These are phyloP conservation scores for Phoma sp. DNA, from an alignment of 2,329 filamentous ascomycete species.

Conservation along the genomic window DNA sequence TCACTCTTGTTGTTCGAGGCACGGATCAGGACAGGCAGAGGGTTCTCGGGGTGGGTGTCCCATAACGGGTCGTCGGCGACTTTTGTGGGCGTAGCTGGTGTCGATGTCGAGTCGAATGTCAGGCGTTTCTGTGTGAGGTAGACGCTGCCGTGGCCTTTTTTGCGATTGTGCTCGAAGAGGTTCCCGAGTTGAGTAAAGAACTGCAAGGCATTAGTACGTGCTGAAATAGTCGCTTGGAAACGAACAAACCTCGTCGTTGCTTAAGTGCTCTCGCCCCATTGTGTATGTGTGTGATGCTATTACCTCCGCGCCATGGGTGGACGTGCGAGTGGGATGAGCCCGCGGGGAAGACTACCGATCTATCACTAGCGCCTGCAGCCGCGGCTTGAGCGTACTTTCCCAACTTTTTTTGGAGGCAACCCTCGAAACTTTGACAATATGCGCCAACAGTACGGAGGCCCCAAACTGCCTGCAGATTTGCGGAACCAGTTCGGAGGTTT, in stretches of 20 bases:
- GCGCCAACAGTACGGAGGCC: constrained; percentile 49
- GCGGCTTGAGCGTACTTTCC: constrained; percentile 27
- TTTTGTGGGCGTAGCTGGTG: constrained; percentile 45
- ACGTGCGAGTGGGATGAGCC: constrained; percentile 21
- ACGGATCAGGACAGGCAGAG: constrained; percentile 78
- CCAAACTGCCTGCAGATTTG: constrained; percentile 56
- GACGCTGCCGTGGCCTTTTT: constrained; percentile 75
- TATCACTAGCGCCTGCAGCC: constrained; percentile 10
- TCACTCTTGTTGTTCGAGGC: constrained; percentile 78
- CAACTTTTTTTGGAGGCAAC: constrained; percentile 41
- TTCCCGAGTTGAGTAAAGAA: constrained; percentile 75
- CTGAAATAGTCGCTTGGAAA: too few species aligned
- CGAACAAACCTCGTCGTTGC: constrained; percentile 67
- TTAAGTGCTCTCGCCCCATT: constrained; percentile 62
- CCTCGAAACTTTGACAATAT: constrained; percentile 36
- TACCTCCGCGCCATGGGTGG: constrained; percentile 30
- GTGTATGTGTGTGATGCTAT: constrained; percentile 33
- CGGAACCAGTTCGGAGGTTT: constrained; percentile 53
- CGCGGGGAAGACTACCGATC: constrained; percentile 26
- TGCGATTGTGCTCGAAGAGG: constrained; percentile 72
- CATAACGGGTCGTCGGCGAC: constrained; percentile 62
- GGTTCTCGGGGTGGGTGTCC: constrained; percentile 66
- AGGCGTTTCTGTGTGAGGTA: constrained; percentile 78
- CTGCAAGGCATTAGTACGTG: constrained; percentile 52
- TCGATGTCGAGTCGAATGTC: constrained; percentile 53